Evolutionary conservation across 305 asterid genomes (phyloP).

Genomic region (Ajuga reptans): DNA sequence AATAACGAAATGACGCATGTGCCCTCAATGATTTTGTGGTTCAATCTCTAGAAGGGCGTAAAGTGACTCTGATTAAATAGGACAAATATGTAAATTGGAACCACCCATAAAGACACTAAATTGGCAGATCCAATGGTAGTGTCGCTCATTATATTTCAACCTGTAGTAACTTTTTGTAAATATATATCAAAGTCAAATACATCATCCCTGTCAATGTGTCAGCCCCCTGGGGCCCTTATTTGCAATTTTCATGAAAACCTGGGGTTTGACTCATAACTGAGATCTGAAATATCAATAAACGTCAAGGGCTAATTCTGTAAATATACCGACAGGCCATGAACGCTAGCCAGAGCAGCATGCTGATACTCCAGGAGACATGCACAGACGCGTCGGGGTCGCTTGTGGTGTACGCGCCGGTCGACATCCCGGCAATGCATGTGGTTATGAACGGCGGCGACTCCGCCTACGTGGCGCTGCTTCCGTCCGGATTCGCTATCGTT

Average conservation of each 20-base stretch:
- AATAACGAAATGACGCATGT: conserved; percentile 16
- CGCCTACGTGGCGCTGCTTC: conserved; percentile 80
- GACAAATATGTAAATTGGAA: conserved; percentile 26
- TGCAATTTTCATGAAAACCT: conserved; percentile 8
- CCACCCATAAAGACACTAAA: neutral
- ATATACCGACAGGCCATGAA: conserved; percentile 47
- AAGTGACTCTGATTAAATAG: conserved; percentile 17
- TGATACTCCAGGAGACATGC: conserved; percentile 91
- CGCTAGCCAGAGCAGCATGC: conserved; percentile 76
- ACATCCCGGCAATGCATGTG: conserved; percentile 85
- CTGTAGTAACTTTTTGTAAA: conserved; percentile 8
- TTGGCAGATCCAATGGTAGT: conserved; percentile 18
- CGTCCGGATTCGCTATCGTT: conserved; percentile 77
- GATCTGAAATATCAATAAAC: conserved; percentile 12
- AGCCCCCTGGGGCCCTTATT: conserved; percentile 10
- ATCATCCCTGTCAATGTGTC: conserved; percentile 16
- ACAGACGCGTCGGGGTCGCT: conserved; percentile 86
- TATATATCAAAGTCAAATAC: conserved; percentile 23
- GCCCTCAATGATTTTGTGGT: conserved; percentile 6
- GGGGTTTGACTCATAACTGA: conserved; percentile 22
- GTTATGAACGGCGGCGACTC: conserved; percentile 99
- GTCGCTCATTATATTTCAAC: neutral
- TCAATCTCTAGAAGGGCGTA: too few relatives aligned
- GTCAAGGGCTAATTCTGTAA: conserved; percentile 23
- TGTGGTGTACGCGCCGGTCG: conserved; percentile 96